A percentile compares a stretch with the other conserved stretches of the same genome.
phyloP scores from a whole-genome alignment of 805 yeast genomes.

The Kluyveromyces lactis region DNA sequence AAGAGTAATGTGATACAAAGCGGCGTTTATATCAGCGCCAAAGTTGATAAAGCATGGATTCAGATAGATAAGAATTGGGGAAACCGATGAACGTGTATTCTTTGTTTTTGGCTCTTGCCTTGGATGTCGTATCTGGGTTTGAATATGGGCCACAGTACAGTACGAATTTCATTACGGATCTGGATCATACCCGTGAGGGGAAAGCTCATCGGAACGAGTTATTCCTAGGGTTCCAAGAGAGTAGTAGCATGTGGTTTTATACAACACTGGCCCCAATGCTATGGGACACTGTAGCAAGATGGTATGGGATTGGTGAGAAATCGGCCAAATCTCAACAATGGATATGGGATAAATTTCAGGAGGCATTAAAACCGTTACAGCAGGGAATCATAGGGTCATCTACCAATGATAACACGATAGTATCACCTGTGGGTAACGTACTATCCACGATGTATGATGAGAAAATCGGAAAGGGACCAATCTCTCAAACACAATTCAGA shows the following conservation, averaged over 20 bases:
- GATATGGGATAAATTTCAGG: conserved; percentile 30
- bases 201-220: conserved; percentile 14
- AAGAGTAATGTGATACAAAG: conserved; percentile 33
- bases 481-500: too few relatives aligned
- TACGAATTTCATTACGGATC: conserved; percentile 34
- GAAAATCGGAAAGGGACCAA: not conserved
- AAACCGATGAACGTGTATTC: conserved; percentile 45
- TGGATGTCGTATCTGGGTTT: conserved; percentile 59
- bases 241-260: conserved; percentile 58
- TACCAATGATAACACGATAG: conserved; percentile 18
- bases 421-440: not conserved
- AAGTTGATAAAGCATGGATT: conserved; percentile 25
- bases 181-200: conserved; percentile 3
- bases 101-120: conserved; percentile 61
- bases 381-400: conserved; percentile 4
- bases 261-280: conserved; percentile 49
- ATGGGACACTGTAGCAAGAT: conserved; percentile 42
- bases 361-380: conserved; percentile 14
- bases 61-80: conserved; percentile 15
- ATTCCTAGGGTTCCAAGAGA: conserved; percentile 38
- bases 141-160: conserved; percentile 47
- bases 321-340: conserved; percentile 37
- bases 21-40: conserved; percentile 28
- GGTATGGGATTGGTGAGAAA: conserved; percentile 30
- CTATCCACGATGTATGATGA: conserved; percentile 3